Conservation (phyloP, 768 basidiomycete genomes). For the Russula dissimulans region DNA sequence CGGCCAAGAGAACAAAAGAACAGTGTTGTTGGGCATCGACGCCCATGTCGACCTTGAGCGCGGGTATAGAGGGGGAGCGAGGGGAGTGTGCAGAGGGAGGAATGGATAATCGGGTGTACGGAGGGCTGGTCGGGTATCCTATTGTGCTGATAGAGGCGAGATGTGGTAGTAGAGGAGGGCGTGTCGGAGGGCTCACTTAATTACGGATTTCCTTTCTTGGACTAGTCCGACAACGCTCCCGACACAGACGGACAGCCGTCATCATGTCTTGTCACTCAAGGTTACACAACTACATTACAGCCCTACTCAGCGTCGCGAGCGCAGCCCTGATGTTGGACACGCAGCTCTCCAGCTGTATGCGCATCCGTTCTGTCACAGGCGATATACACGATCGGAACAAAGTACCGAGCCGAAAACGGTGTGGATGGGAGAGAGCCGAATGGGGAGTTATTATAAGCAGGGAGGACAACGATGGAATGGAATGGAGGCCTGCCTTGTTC, state of each 20-base stretch:
- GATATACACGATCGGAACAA: neutral
- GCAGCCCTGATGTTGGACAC: slow-evolving; percentile 16
- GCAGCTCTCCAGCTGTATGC: slow-evolving; percentile 10
- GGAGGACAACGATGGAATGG: neutral
- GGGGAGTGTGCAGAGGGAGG: neutral
- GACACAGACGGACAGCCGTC: no score
- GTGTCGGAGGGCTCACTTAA: no score
- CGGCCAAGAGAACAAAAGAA: slow-evolving; percentile 93
- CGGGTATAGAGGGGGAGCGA: neutral
- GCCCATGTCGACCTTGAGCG: slow-evolving; percentile 32
- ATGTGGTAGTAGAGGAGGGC: no score
- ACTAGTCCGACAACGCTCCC: no score
- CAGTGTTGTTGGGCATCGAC: slow-evolving; percentile 70
- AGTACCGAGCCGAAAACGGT: neutral
- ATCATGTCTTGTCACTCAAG: no score
- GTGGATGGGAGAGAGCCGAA: neutral
- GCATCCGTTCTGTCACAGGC: slow-evolving; percentile 12
- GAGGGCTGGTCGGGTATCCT: no score
- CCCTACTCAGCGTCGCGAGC: slow-evolving; percentile 6
- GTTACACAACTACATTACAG: neutral
- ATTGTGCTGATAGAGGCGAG: no score
- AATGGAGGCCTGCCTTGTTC: slow-evolving; percentile 19
- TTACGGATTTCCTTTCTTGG: no score
- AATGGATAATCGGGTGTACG: no score
- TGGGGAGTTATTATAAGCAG: neutral